Evolutionary conservation across 805 yeast genomes (phyloP), one percentile per base, ranked within the genome.

Genomic region (Diddensiella santjacobensis): DNA sequence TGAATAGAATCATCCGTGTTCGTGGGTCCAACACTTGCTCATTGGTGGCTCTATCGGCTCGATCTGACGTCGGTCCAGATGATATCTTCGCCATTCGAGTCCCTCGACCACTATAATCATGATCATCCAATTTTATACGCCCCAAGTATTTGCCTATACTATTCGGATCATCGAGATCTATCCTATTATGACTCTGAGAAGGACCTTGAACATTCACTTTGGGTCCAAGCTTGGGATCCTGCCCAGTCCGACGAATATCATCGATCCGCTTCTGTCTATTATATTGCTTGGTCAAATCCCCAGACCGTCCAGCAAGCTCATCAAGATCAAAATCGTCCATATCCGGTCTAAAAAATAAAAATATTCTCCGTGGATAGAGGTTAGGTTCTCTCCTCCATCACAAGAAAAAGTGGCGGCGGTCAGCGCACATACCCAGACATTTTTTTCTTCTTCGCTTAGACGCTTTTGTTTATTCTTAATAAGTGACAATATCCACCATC

Each of bases 11-110:
- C 58, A 80, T 73, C 71, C 90, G 74, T 0, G 99, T 93, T 53
- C 98, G 76, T 3, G 98, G 98, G 65, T 93, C 99, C 49, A 93
- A 69, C 1, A 93, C 99, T 65, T 90, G 96, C 61, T 93, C 98
- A 13, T 89, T 95, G 0, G 99, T 93, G 2, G 99, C 99, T 46
- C 99, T 73, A 58, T 93, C 89, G 1, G 98, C 82, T 59, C 89
- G 81, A 67, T 91, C 99, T 1, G 70, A 56, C 10, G 61, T 35
- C 3, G 54, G 50, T 0, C 52, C 52, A 1, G 48, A 24, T 11
- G 56, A 35, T 13, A 53, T 51, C n/a, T 55, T 56, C 3, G 56
- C 49, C 2, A 48, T 39, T 37, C 59, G 48, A 11, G 60, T 53
- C 1, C 60, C 62, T 35, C 55, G 45, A 8, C 53, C 55, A 42